A percentile compares a stretch with the other conserved stretches of the same genome.
Evolutionary conservation across 768 basidiomycete species (phyloP).

Genomic region (Russula virescens): DNA sequence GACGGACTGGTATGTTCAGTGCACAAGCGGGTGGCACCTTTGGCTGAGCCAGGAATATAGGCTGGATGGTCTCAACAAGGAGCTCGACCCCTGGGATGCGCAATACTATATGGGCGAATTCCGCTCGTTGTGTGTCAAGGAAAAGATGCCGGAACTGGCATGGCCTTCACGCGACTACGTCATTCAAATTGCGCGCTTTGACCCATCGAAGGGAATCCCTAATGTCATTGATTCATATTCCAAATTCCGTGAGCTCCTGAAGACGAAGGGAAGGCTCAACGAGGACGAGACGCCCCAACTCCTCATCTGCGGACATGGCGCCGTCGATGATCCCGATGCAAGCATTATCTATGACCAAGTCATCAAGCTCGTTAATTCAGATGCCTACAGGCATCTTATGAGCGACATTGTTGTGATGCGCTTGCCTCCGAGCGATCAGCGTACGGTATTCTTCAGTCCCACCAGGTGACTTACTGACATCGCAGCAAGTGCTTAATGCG

Average conservation of each 20-base stretch:
- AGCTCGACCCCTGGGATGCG: conserved; percentile 72
- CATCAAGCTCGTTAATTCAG: conserved; percentile 46
- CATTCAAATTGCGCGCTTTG: conserved; percentile 91
- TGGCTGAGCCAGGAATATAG: conserved; percentile 31
- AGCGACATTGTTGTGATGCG: conserved; percentile 42
- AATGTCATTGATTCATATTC: conserved; percentile 84
- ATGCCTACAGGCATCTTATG: conserved; percentile 37
- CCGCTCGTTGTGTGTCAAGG: conserved; percentile 66
- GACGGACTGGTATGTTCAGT: conserved; percentile 65
- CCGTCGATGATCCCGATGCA: conserved; percentile 93
- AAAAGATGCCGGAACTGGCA: conserved; percentile 72
- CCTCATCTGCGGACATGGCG: conserved; percentile 84
- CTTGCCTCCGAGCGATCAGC: conserved; percentile 77
- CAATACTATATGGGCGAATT: conserved; percentile 89
- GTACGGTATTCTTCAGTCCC: conserved; percentile 38
- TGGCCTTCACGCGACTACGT: conserved; percentile 85
- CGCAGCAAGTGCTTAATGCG: conserved; percentile 67
- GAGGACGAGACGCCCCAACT: conserved; percentile 62
- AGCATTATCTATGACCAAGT: conserved; percentile 85
- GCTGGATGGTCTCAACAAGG: conserved; percentile 94
- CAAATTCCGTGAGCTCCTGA: conserved; percentile 67
- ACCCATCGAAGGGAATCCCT: conserved; percentile 80
- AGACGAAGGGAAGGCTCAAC: conserved; percentile 37
- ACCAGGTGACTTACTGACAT: neutral
- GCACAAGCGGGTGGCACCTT: neutral